Base-by-base conservation (phyloP, 441 rosid genomes). In the Croton laevigatus region DNA sequence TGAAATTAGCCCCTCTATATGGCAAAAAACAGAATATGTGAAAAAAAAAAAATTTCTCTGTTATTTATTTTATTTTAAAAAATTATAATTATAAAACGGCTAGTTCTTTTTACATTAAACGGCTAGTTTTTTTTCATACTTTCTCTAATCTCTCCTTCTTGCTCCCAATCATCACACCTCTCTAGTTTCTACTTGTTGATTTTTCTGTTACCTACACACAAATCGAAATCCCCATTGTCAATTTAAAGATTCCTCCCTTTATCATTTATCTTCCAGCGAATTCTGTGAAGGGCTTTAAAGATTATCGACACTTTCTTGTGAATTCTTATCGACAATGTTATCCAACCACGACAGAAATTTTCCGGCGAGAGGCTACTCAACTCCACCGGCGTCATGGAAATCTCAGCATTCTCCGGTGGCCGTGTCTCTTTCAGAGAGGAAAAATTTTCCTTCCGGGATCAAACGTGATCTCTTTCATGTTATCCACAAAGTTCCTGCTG, bases 401-500 rank as follows among this genome's bases (percentile, higher is more conserved):
- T 62, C 72, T 65, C 79, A 68, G 49, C 72, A 62, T 13, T 74
- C 65, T 36, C 62, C 68, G 32, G 42, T n/a, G 52, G 38, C 7
- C 37, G 76, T 72, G 80, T 86, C 89, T 2, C 58, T 82, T 76
- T 76, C 82, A 4, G 84, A 79, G 77, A 74, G 79, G 73, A 76
- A 74, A 67, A 59, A 23, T 66, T 38, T 55, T 4, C 16, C 62
- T 11, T 71, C 73, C 44, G 68, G 59, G 19, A 51, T 71, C 66
- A 79, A 73, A 36, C 81, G 76, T 16, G 89, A 85, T 73, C 74
- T 79, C 27, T 88, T 88, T 68, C 95, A 89, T 53, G 86, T 83
- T 68, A 72, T 86, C 34, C 89, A 89, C 75, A 91, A 89, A 67
- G 97, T 89, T 17, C 96, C 96, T 1, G 73, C 87, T 16, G 89